Evolutionary conservation across 768 basidiomycete species (phyloP), one percentile per base, ranked within the genome.

Genomic region (Suillus brevipes): DNA sequence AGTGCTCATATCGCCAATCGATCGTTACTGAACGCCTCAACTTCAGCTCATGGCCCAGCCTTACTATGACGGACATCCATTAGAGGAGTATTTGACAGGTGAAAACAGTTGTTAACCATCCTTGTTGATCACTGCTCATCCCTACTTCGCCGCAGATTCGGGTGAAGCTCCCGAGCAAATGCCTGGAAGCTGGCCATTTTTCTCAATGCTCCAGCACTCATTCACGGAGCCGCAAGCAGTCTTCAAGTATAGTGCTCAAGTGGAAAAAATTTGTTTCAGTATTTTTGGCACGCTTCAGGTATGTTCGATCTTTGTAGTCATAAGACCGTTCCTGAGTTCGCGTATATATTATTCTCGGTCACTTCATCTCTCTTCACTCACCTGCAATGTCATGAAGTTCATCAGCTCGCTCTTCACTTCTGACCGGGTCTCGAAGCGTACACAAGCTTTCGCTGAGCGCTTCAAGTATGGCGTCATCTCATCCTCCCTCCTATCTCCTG

Each of bases 391-490:
- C 28, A 64, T 64, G 47, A 69, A 85, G 84, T 68, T 78, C 40
- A 66, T 84, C 20, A 66, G 77, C 65, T 74, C 80, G 37, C 63
- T 80, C 37, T 76, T 84, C 42, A 62, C 67, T 49, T 75, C 80
- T 6, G 72, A 77, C 49, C 72, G 78, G 40, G 67, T 74, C 10
- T 70, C 81, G 31, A 75, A 68, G 64, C 73, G 79, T 7, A 74
- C 81, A 4, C 83, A 77, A 66, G 81, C 83, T 23, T 90, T 92
- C 69, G 84, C 86, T 10, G 91, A 94, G 76, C 88, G 84, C 49
- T 92, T 94, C 85, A 92, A 92, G 74, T 93, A 92, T 82, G 86
- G 85, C 65, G 85, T 93, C 4, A 92, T 93, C 65, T 91, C 91
- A 4, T 92, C 91, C 3, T 87, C 90, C 9, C 80, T 93, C 10